Base-by-base conservation (phyloP, 2,329 filamentous ascomycete genomes). In the Bipolaris bicolor region DNA sequence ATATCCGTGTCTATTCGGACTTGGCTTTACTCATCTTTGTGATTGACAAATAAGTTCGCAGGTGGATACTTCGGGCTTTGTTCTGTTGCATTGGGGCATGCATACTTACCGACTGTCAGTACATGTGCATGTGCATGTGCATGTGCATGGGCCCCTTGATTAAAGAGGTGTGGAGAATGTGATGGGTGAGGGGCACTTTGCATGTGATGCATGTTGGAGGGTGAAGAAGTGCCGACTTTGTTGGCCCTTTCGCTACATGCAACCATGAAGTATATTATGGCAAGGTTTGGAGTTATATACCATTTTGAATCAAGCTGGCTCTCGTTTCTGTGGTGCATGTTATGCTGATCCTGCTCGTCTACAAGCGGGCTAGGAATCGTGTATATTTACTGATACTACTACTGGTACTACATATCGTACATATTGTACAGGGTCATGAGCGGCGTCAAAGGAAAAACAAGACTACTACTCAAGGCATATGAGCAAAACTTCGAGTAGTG, bases 361-460 rank as follows among this genome's bases (percentile, higher is more conserved):
- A 24, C n/a, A 39, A 46, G 29, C 16, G 36, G 31, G 18, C 34
- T 24, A 40, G 49, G 37, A 37, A 51, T 55, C 33, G 46, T 48
- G 40, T 60, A 51, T 55, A 54, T 53, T 47, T 52, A 51, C 15
- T 26, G 5, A 31, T 52, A 36, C n/a, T 49, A 49, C 46, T 59
- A 55, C 50, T 31, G 10, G 10, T 31, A 31, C 39, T 41, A 41
- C 39, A 41, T 41, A 22, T 41, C 20, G 39, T 41, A 41, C 39
- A 59, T 60, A 44, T 57, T 51, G 46, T 60, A 60, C 57, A 60
- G 37, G 49, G 36, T 60, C 57, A 24, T 60, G 46, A 57, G 54
- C 34, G 54, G 46, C 54, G 46, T 57, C 51, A 57, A 16, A 44
- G 26, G 10, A 26, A 18, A 43, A 26, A 24, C 5, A 22, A 24